phyloP scores from a whole-genome alignment of 148 eudicot species.

The Polygonum aviculare region DNA sequence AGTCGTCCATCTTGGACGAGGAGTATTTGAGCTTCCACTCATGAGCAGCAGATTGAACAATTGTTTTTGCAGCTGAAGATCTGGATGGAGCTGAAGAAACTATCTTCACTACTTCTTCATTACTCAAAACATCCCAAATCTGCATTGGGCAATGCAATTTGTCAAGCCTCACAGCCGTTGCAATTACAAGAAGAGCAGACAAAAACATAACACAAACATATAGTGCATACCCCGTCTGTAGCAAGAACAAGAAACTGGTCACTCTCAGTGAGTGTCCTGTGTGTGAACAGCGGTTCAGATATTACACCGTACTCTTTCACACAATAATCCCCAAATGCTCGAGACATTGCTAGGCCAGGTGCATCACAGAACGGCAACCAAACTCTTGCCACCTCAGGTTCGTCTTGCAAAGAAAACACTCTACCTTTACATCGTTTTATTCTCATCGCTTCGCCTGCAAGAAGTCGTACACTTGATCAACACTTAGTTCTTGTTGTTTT shows the following conservation, averaged over 20 bases:
- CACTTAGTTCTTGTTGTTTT: background rate
- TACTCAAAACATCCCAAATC: conserved; percentile 97
- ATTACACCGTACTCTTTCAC: conserved; percentile 94
- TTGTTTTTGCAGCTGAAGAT: conserved; percentile 70
- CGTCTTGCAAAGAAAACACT: conserved; percentile 94
- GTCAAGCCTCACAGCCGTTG: background rate
- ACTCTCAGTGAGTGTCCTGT: conserved; percentile 54
- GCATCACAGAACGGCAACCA: conserved; percentile 98
- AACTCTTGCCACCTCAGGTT: conserved; percentile 93
- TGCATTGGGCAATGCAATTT: conserved; percentile 14
- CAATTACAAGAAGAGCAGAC: background rate
- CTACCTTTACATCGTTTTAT: conserved; percentile 86
- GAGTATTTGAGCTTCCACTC: conserved; percentile 94
- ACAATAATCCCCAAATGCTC: conserved; percentile 98
- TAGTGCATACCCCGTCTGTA: conserved; percentile 80
- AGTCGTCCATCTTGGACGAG: conserved; percentile 91
- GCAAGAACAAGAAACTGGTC: conserved; percentile 91
- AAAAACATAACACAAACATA: background rate
- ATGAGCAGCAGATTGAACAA: conserved; percentile 76
- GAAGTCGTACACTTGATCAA: conserved; percentile 3
- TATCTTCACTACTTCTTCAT: conserved; percentile 81
- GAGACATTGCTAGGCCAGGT: conserved; percentile 98
- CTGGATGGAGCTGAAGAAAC: conserved; percentile 68
- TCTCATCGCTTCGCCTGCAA: conserved; percentile 86
- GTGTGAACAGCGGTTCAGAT: conserved; percentile 79